phyloP scores from a whole-genome alignment of 257 asterid species.

The Verbascum thapsus region DNA sequence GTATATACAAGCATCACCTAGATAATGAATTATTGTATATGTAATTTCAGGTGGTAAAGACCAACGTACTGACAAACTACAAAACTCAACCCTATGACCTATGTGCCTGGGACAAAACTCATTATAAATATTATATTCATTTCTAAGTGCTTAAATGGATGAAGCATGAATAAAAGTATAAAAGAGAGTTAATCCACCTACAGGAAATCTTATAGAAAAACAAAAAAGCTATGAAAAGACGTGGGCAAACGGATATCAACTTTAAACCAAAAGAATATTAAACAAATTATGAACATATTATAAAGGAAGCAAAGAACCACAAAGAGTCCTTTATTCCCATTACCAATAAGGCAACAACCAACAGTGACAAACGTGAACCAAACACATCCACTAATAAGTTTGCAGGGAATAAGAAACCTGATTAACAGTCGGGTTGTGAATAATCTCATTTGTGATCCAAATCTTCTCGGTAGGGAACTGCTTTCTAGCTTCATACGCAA shows the following conservation, averaged over 20 bases:
- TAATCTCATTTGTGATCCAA: slow-evolving; percentile 92
- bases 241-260: not conserved
- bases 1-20: not conserved
- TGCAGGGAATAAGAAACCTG: slow-evolving; percentile 44
- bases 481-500: slow-evolving; percentile 92
- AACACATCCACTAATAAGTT: not conserved
- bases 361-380: no score
- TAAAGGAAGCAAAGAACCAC: not conserved
- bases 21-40: not conserved
- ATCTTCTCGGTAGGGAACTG: slow-evolving; percentile 85
- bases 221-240: no score
- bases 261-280: not conserved
- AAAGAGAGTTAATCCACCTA: no score
- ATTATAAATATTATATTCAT: not conserved
- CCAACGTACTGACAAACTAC: no score
- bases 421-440: slow-evolving; percentile 96
- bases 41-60: slow-evolving; percentile 7
- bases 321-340: no score
- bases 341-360: no score
- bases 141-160: not conserved
- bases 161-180: not conserved
- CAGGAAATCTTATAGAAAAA: no score
- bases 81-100: no score
- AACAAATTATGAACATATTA: not conserved
- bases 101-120: no score